A percentile compares a stretch with the other conserved stretches of the same genome.
These are phyloP conservation scores for Ceratocystis cacaofunesta DNA, from an alignment of 2,329 filamentous ascomycete genomes.

Conservation along the genomic window DNA sequence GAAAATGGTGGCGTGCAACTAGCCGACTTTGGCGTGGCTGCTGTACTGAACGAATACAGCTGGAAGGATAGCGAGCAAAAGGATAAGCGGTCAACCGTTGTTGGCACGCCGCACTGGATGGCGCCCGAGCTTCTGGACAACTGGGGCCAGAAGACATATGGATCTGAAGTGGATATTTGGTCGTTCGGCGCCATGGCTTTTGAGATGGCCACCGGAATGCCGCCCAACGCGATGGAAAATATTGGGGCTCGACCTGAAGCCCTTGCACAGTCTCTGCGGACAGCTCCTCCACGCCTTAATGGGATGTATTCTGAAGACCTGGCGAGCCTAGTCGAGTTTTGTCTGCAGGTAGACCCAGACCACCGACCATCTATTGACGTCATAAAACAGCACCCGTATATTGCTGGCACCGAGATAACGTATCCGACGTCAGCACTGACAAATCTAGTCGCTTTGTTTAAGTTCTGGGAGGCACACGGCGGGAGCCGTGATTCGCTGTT, in stretches of 20 bases:
- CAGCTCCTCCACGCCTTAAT: conserved; percentile 52
- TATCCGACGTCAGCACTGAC: conserved; percentile 51
- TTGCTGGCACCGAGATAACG: conserved; percentile 44
- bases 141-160: conserved; percentile 31
- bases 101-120: conserved; percentile 79
- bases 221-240: conserved; percentile 45
- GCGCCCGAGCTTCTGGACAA: conserved; percentile 62
- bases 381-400: conserved; percentile 55
- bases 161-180: conserved; percentile 68
- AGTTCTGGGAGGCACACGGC: conserved; percentile 59
- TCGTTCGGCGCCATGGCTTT: conserved; percentile 69
- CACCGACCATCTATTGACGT: conserved; percentile 55
- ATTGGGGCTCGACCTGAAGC: conserved; percentile 28
- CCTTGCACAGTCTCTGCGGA: conserved; percentile 41
- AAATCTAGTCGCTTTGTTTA: conserved; percentile 55
- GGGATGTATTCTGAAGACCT: conserved; percentile 56
- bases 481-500: conserved; percentile 55
- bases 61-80: conserved; percentile 49
- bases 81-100: conserved; percentile 65
- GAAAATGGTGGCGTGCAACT: conserved; percentile 65
- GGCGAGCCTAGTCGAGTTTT: conserved; percentile 57
- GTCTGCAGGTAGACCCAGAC: conserved; percentile 52
- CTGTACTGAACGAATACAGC: conserved; percentile 32
- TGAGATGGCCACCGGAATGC: conserved; percentile 65
- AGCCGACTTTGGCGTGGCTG: conserved; percentile 65